Evolutionary conservation across 1,139 yeast genomes (phyloP).

Genomic region (Protomyces arabidopsidicola): DNA sequence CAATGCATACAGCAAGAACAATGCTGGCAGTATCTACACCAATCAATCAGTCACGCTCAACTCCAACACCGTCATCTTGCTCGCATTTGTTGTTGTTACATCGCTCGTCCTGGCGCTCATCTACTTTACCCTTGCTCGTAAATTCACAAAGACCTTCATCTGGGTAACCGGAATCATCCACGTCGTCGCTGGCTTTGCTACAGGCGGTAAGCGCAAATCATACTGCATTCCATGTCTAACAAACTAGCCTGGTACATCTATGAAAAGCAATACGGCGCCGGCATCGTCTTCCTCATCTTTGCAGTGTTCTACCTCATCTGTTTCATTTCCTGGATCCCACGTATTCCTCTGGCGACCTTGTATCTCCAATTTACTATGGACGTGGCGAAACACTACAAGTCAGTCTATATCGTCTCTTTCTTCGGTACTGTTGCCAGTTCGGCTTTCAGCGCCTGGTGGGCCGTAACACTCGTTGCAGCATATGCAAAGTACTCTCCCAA

Average conservation of each 20-base stretch:
- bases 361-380: constrained; percentile 68
- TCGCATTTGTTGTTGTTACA: constrained; percentile 61
- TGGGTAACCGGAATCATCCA: constrained; percentile 64
- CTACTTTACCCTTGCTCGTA: constrained; percentile 51
- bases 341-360: constrained; percentile 71
- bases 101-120: constrained; percentile 56
- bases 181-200: constrained; percentile 64
- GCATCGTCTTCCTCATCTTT: constrained; percentile 58
- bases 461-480: constrained; percentile 65
- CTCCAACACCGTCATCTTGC: constrained; percentile 66
- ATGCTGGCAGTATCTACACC: constrained; percentile 58
- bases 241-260: constrained; percentile 38
- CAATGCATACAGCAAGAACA: constrained; percentile 55
- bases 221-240: too few species aligned
- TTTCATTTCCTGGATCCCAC: constrained; percentile 65
- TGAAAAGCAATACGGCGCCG: constrained; percentile 60
- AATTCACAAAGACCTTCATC: constrained; percentile 68
- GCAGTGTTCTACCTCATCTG: constrained; percentile 60
- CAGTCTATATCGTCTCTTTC: constrained; percentile 59
- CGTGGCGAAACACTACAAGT: constrained; percentile 67
- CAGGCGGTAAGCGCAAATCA: constrained; percentile 42
- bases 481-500: constrained; percentile 66
- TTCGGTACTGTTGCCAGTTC: constrained; percentile 63
- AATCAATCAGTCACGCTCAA: constrained; percentile 66
- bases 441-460: constrained; percentile 60